Evolutionary conservation across 345 rosid genomes (phyloP), one percentile per base, ranked within the genome.

Genomic region (Fremontodendron californicum): DNA sequence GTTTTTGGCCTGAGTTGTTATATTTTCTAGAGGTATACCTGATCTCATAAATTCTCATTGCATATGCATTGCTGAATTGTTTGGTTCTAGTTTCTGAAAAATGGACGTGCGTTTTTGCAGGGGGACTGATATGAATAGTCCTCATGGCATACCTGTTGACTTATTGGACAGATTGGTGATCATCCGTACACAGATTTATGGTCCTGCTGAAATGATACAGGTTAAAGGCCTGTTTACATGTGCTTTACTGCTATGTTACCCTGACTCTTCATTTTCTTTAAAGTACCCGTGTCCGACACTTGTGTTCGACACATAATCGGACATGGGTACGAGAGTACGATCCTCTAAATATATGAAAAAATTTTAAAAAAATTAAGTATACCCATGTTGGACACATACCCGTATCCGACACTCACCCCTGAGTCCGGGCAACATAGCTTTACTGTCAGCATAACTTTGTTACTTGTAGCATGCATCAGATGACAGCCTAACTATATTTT

Each of bases 61-160:
- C 21, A 42, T 46, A 7, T 55, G 6, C 35, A 23, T 49, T 19
- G 15, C 45, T 52, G 12, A 46, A 29, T 21, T 21, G 25, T 71
- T 51, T 21, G 48, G 27, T 65, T 40, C 49, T 40, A 39, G 18
- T 31, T 37, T 71, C 27, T 31, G 25, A 40, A 71, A 75, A 57
- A 25, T 75, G 73, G 52, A 72, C 65, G n/a, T 78, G 23, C 23
- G 3, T 31, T 73, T 54, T 46, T 87, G 87, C 90, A 93, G 99
- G 80, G 99, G 98, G 23, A 94, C 99, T 18, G 99, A 93, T 77
- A 94, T 90, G 97, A 86, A 88, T 33, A 92, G 98, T 76, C 99
- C 98, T 46, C 99, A 94, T 79, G 98, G 99, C 78, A 87, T 96
- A 67, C 97, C 99, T 60, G 92, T 93, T n/a, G 99, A 96, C 88